phyloP scores from a whole-genome alignment of 345 rosid species.

The Lumnitzera littorea region DNA sequence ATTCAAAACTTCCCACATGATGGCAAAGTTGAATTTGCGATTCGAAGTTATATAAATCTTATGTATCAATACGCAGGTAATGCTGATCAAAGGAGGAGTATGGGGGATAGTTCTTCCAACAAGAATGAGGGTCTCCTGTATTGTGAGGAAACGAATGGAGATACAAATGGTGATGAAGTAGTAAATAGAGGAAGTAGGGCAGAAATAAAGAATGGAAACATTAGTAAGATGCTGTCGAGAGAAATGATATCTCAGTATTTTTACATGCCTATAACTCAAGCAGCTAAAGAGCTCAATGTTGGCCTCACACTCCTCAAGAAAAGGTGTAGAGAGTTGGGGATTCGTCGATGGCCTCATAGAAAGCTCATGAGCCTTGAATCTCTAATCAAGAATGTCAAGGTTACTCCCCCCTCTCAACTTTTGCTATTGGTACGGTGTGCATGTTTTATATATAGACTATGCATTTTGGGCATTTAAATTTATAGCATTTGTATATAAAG shows the following conservation, averaged over 20 bases:
- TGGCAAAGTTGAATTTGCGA: no score
- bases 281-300: slow-evolving; percentile 62
- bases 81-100: no score
- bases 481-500: no score
- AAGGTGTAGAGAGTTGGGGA: slow-evolving; percentile 68
- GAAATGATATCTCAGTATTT: slow-evolving; percentile 49
- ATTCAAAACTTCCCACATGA: no score
- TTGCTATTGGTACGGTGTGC: background rate
- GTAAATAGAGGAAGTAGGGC: background rate
- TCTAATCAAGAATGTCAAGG: slow-evolving; percentile 65
- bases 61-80: no score
- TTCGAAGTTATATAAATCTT: no score
- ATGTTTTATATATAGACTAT: background rate
- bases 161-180: no score
- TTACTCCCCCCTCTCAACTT: slow-evolving; percentile 1
- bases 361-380: slow-evolving; percentile 67
- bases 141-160: no score
- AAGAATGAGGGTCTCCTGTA: no score
- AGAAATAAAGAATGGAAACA: slow-evolving; percentile 11
- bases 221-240: slow-evolving; percentile 7
- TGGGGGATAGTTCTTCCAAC: no score
- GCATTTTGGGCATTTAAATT: no score
- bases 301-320: slow-evolving; percentile 68
- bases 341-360: slow-evolving; percentile 73
- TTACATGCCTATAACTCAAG: slow-evolving; percentile 48